These are phyloP conservation scores for Senna siamea DNA, from an alignment of 306 rosid species.

Conservation along the genomic window DNA sequence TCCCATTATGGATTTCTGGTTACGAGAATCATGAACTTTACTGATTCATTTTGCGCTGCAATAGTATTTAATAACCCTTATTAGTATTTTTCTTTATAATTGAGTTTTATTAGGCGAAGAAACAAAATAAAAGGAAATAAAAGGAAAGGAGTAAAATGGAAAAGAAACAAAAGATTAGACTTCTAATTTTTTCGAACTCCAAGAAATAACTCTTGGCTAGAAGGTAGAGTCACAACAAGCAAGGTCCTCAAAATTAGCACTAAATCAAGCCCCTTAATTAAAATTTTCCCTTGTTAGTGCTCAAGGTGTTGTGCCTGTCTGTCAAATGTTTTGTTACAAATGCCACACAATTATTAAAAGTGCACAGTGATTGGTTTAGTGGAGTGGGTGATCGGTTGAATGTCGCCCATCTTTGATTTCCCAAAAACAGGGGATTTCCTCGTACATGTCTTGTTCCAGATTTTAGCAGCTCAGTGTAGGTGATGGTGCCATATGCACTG, in stretches of 20 bases:
- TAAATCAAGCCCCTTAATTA: constrained; percentile 46
- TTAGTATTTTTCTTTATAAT: neutral
- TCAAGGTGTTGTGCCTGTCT: constrained; percentile 83
- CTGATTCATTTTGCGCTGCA: constrained; percentile 9
- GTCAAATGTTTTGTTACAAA: constrained; percentile 54
- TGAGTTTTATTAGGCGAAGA: neutral
- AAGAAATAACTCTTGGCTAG: constrained; percentile 64
- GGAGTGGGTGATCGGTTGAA: constrained; percentile 73
- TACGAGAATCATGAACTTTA: constrained; percentile 5
- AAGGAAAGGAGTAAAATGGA: too few relatives aligned
- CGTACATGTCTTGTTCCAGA: constrained; percentile 59
- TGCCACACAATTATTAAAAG: constrained; percentile 51
- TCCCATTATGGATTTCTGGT: constrained; percentile 24
- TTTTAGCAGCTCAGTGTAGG: constrained; percentile 31
- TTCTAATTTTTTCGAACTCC: too few relatives aligned
- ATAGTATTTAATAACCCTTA: neutral
- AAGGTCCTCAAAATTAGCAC: constrained; percentile 78
- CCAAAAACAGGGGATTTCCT: constrained; percentile 66
- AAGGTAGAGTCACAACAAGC: constrained; percentile 61
- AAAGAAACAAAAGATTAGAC: too few relatives aligned
- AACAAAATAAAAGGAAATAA: too few relatives aligned
- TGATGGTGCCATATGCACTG: neutral
- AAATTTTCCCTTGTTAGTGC: constrained; percentile 67
- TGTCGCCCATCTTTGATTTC: constrained; percentile 70
- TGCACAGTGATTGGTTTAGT: constrained; percentile 50